Conservation (phyloP, 129 eudicot genomes). For the Deinandra increscens region DNA sequence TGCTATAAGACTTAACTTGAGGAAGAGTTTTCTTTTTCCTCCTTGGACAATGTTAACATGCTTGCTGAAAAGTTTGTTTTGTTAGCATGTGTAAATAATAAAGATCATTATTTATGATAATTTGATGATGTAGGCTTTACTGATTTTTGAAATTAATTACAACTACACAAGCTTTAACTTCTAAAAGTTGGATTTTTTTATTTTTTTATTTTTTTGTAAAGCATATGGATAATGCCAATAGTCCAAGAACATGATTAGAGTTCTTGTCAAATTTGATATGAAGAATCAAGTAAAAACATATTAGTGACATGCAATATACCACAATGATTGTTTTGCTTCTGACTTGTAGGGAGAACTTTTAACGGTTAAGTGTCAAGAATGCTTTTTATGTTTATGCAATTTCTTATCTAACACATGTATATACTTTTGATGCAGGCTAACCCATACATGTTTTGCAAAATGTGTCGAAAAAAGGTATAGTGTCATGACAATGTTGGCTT, state of each 20-base stretch:
- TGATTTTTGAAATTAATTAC: background rate
- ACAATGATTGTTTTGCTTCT: background rate
- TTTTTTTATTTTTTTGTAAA: background rate
- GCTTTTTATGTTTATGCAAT: background rate
- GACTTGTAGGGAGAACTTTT: background rate
- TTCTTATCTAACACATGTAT: constrained; percentile 4
- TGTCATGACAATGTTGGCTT: background rate
- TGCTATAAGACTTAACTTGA: background rate
- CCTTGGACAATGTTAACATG: background rate
- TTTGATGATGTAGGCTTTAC: background rate
- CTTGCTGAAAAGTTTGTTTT: background rate
- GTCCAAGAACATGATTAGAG: background rate
- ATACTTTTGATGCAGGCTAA: constrained; percentile 60
- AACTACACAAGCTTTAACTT: constrained; percentile 1
- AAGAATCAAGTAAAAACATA: background rate
- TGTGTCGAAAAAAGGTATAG: constrained; percentile 68
- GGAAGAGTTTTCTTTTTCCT: too few relatives aligned
- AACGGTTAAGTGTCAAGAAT: background rate
- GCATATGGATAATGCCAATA: background rate
- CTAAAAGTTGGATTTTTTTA: background rate
- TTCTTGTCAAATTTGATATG: background rate
- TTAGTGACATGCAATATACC: background rate
- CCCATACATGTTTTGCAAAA: constrained; percentile 76
- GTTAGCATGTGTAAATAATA: background rate
- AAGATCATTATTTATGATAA: background rate